Evolutionary conservation across 306 rosid genomes (phyloP).

Genomic region (Hippophae rhamnoides): DNA sequence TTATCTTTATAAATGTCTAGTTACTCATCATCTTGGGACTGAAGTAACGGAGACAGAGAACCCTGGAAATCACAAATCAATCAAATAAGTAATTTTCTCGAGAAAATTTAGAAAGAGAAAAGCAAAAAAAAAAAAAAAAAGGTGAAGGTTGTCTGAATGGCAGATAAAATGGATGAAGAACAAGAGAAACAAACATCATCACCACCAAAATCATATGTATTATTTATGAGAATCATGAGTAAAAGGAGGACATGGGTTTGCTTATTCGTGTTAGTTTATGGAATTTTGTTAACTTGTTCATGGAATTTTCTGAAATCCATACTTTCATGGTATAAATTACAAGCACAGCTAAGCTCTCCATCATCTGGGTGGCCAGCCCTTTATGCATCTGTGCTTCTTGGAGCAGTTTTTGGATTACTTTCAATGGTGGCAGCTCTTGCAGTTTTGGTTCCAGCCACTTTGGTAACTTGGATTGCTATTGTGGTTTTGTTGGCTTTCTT

Average conservation of each 20-base stretch:
- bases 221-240: constrained; percentile 52
- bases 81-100: too few relatives aligned
- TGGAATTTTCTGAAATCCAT: constrained; percentile 66
- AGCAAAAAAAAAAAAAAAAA: background rate
- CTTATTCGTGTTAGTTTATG: constrained; percentile 46
- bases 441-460: constrained; percentile 60
- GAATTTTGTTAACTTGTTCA: constrained; percentile 35
- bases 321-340: constrained; percentile 59
- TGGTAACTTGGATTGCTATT: constrained; percentile 83
- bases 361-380: constrained; percentile 66
- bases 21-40: too few relatives aligned
- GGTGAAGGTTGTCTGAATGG: constrained; percentile 1
- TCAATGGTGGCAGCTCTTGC: constrained; percentile 82
- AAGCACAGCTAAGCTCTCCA: constrained; percentile 23
- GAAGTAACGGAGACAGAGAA: too few relatives aligned
- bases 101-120: background rate
- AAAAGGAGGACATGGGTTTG: constrained; percentile 80
- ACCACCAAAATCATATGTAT: constrained; percentile 34
- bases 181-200: constrained; percentile 9
- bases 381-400: constrained; percentile 77
- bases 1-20: too few relatives aligned
- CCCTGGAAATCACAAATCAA: too few relatives aligned
- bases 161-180: constrained; percentile 10
- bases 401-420: constrained; percentile 58
- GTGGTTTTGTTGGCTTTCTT: constrained; percentile 78